phyloP scores from a whole-genome alignment of 495 filamentous ascomycete genomes.

The Lichina pygmaea region DNA sequence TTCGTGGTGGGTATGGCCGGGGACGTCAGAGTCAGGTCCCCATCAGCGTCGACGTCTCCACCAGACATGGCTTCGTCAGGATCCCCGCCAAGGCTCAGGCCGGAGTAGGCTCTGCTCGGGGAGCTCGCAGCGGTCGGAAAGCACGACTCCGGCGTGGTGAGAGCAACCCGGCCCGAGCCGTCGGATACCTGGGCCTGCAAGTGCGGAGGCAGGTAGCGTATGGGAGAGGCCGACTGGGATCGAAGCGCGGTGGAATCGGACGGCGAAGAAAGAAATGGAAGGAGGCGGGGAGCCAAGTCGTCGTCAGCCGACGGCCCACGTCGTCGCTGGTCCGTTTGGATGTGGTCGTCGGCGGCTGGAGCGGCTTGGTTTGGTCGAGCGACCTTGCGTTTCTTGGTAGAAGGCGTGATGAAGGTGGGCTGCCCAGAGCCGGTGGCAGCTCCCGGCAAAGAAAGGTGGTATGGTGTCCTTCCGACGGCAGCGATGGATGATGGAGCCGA shows the following conservation, averaged over 20 bases:
- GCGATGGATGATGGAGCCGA: too few species aligned
- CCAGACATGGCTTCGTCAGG: conserved; percentile 16
- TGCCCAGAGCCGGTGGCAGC: conserved; percentile 24
- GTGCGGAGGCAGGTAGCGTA: conserved; percentile 30
- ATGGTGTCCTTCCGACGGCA: too few species aligned
- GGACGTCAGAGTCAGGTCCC: not conserved
- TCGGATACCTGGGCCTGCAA: conserved; percentile 31
- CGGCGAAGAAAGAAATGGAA: conserved; percentile 6
- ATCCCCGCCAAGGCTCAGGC: conserved; percentile 38
- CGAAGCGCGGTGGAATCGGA: conserved; percentile 13
- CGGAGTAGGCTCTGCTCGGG: conserved; percentile 46
- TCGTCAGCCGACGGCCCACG: not conserved
- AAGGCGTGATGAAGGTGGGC: conserved; percentile 71
- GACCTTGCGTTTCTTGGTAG: conserved; percentile 73
- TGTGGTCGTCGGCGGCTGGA: conserved; percentile 6
- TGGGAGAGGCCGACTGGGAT: conserved; percentile 16
- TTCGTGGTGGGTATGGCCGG: not conserved
- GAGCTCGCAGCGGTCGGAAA: conserved; percentile 31
- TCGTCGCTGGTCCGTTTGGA: conserved; percentile 1
- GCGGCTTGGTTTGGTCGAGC: conserved; percentile 17
- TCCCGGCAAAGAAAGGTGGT: conserved; percentile 7
- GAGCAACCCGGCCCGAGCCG: not conserved
- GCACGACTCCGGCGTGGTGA: conserved; percentile 21
- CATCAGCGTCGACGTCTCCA: conserved; percentile 5
- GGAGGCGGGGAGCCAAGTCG: conserved; percentile 9